A percentile compares a stretch with the other conserved stretches of the same genome.
Conservation (phyloP, 768 basidiomycete species). For the Panus rudis region DNA sequence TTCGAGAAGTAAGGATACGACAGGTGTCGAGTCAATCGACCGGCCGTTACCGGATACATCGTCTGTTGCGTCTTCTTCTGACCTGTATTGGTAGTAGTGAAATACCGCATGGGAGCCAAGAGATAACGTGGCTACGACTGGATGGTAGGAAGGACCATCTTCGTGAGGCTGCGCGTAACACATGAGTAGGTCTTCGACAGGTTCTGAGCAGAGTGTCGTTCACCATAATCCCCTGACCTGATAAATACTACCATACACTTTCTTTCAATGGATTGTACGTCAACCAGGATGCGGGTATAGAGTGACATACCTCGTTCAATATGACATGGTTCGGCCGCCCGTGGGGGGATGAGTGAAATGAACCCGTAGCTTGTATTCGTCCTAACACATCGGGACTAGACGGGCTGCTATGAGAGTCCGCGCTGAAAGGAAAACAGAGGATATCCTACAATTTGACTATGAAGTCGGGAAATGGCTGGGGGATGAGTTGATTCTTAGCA, state of each 20-base stretch:
- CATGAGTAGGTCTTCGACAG: neutral
- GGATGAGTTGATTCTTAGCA: slow-evolving; percentile 58
- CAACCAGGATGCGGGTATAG: slow-evolving; percentile 10
- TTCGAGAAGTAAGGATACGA: slow-evolving; percentile 72
- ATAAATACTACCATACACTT: slow-evolving; percentile 67
- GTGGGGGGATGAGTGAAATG: slow-evolving; percentile 58
- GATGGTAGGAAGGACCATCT: slow-evolving; percentile 84
- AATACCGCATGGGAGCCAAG: slow-evolving; percentile 79
- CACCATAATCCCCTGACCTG: slow-evolving; percentile 93
- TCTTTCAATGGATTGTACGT: too few relatives aligned
- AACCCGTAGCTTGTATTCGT: slow-evolving; percentile 58
- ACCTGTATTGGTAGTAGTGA: slow-evolving; percentile 68
- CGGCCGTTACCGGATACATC: slow-evolving; percentile 31
- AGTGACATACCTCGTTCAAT: slow-evolving; percentile 63
- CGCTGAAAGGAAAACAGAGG: slow-evolving; percentile 3
- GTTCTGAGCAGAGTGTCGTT: slow-evolving; percentile 11
- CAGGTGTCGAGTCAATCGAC: slow-evolving; percentile 55
- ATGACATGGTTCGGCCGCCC: slow-evolving; percentile 81
- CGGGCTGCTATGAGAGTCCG: neutral
- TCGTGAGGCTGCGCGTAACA: slow-evolving; percentile 65
- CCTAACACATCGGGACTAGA: slow-evolving; percentile 72
- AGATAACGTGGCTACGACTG: slow-evolving; percentile 87
- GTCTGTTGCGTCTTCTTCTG: slow-evolving; percentile 15
- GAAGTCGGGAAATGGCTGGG: slow-evolving; percentile 65
- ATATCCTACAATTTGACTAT: slow-evolving; percentile 61